Evolutionary conservation across 1,139 yeast genomes (phyloP), one percentile per base, ranked within the genome.

Genomic region (Suhomyces maxii): DNA sequence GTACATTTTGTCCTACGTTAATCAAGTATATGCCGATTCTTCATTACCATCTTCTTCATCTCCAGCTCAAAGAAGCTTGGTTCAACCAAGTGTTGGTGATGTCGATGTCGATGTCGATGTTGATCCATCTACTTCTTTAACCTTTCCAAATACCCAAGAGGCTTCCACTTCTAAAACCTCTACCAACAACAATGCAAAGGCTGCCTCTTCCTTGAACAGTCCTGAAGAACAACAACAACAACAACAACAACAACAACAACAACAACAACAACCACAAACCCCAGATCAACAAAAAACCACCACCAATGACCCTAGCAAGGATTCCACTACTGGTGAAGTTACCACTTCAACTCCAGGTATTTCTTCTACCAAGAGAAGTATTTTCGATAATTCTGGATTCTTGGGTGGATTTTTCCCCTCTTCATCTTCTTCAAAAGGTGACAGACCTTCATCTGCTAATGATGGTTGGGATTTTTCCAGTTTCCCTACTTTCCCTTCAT

Each of bases 1-100:
- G 11, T 44, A 37, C 26, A 41, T 52, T 26, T 45, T 50, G 43
- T 42, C 52, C n/a, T 46, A 36, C 9, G 40, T 33, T 25, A 34
- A 37, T 32, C 32, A 40, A n/a, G 40, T 40, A 23, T n/a, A 33
- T n/a, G 49, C 46, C 11, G 50, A 37, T 12, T 14, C 47, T 12
- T 18, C 44, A 18, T 18, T 18, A 18, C 6, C 23, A 18, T 18
- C 23, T 4, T 18, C 23, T 18, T 18, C 23, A 18, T 18, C 23
- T 18, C 23, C 23, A 18, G 23, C 23, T 18, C 23, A 18, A 18
- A 18, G 23, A 18, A 18, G 23, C 23, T 18, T 18, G 23, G 23
- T 18, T 18, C 23, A 18, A 18, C 23, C 23, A 18, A 18, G 23
- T 18, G 23, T 18, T 18, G 23, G 23, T 18, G 6, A 18, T 18